Evolutionary conservation across 1,139 yeast species (phyloP).

Genomic region (Candida tetrigidarum): DNA sequence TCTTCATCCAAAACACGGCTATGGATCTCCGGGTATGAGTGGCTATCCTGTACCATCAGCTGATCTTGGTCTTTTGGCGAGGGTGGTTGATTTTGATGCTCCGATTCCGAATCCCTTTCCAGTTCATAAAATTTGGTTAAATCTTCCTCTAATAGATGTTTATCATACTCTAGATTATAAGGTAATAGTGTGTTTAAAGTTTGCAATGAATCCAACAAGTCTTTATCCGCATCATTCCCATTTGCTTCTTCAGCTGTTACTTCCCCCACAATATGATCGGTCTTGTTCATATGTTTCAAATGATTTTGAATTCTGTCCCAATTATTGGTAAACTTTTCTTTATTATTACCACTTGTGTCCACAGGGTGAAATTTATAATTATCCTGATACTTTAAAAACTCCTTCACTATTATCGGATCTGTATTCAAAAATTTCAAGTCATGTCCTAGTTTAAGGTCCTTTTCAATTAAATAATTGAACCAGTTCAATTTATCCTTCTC

Average conservation of each 20-base stretch:
- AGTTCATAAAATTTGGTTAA: conserved; percentile 19
- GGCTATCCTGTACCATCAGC: neutral
- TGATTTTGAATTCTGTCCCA: conserved; percentile 27
- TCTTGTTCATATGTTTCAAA: conserved; percentile 27
- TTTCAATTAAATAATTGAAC: conserved; percentile 48
- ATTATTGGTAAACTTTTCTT: conserved; percentile 21
- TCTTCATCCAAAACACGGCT: neutral
- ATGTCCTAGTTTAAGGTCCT: conserved; percentile 48
- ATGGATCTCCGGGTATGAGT: neutral
- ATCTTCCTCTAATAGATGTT: conserved; percentile 28
- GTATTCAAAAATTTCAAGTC: conserved; percentile 42
- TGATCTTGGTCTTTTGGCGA: conserved; percentile 1
- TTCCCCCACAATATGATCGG: conserved; percentile 33
- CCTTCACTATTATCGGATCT: conserved; percentile 26
- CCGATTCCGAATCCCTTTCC: neutral
- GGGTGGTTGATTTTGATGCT: neutral
- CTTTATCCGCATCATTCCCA: conserved; percentile 14
- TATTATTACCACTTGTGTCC: conserved; percentile 19
- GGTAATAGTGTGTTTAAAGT: conserved; percentile 30
- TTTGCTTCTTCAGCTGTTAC: conserved; percentile 14
- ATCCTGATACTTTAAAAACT: conserved; percentile 31
- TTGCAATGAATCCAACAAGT: conserved; percentile 24
- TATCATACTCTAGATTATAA: conserved; percentile 35
- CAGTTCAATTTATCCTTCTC: conserved; percentile 36
- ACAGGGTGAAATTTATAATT: conserved; percentile 37